These are phyloP conservation scores for Daphne laureola DNA, from an alignment of 441 rosid species.

Conservation along the genomic window DNA sequence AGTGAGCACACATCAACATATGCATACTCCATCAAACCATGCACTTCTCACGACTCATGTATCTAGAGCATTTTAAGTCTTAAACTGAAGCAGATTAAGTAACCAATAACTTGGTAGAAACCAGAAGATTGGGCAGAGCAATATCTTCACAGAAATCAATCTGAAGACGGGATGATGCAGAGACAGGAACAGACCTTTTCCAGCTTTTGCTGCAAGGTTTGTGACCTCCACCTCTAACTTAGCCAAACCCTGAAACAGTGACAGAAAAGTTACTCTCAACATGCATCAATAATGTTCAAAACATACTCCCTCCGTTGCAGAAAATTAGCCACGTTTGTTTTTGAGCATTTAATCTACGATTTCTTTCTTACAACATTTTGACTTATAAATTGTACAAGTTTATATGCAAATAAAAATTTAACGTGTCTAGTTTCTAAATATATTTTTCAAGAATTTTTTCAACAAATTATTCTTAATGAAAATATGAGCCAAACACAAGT, in stretches of 20 bases:
- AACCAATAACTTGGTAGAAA: neutral
- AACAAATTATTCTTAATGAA: too few relatives aligned
- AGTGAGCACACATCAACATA: too few relatives aligned
- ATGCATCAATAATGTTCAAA: too few relatives aligned
- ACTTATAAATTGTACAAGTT: too few relatives aligned
- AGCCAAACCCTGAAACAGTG: slow-evolving; percentile 56
- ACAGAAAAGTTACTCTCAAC: slow-evolving; percentile 11
- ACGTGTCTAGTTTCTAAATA: too few relatives aligned
- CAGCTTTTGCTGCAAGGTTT: slow-evolving; percentile 98
- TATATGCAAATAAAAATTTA: too few relatives aligned
- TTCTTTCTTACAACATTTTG: too few relatives aligned
- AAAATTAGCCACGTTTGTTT: too few relatives aligned
- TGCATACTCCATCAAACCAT: neutral
- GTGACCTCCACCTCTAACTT: slow-evolving; percentile 98
- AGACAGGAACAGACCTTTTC: slow-evolving; percentile 65
- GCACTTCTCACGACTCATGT: neutral
- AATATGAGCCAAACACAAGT: too few relatives aligned
- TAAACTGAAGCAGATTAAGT: slow-evolving; percentile 6
- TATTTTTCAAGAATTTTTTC: too few relatives aligned
- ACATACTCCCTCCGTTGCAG: too few relatives aligned
- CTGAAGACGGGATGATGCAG: slow-evolving; percentile 1
- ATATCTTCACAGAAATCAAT: slow-evolving; percentile 7
- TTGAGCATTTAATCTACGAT: too few relatives aligned
- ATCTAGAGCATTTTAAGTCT: neutral
- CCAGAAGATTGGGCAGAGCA: slow-evolving; percentile 5